Conservation (phyloP, 768 basidiomycete genomes). For the Termitomyces sp. region DNA sequence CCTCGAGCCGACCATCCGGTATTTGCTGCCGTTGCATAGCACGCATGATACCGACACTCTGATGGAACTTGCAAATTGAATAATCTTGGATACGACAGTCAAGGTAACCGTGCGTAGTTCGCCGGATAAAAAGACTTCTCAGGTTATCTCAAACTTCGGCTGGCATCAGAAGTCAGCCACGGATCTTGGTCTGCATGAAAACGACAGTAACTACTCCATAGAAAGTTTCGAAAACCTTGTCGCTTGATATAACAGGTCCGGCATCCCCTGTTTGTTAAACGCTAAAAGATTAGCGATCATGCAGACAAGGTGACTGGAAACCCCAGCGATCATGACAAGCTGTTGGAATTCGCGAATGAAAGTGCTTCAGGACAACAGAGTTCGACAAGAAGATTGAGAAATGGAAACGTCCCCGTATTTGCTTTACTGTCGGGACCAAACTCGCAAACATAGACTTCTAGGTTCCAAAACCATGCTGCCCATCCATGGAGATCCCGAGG, state of each 20-base stretch:
- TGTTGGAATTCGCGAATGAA: neutral
- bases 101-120: neutral
- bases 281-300: constrained; percentile 2
- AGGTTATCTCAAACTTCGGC: neutral
- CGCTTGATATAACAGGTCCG: constrained; percentile 4
- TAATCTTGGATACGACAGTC: neutral
- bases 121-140: neutral
- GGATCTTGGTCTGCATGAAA: neutral
- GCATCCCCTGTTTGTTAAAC: constrained; percentile 10
- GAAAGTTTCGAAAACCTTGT: constrained; percentile 8
- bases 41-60: no score
- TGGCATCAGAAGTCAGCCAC: neutral
- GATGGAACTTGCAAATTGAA: neutral
- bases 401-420: neutral
- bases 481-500: constrained; percentile 11
- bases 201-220: neutral
- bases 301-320: neutral
- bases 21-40: no score
- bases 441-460: constrained; percentile 2
- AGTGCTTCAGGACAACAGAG: neutral
- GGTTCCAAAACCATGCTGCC: constrained; percentile 1
- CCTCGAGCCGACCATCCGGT: neutral
- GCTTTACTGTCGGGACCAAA: neutral
- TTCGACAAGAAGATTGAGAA: neutral
- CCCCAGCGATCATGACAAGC: neutral